Evolutionary conservation across 306 rosid genomes (phyloP), one percentile per base, ranked within the genome.

Genomic region (Notholithocarpus densiflorus): DNA sequence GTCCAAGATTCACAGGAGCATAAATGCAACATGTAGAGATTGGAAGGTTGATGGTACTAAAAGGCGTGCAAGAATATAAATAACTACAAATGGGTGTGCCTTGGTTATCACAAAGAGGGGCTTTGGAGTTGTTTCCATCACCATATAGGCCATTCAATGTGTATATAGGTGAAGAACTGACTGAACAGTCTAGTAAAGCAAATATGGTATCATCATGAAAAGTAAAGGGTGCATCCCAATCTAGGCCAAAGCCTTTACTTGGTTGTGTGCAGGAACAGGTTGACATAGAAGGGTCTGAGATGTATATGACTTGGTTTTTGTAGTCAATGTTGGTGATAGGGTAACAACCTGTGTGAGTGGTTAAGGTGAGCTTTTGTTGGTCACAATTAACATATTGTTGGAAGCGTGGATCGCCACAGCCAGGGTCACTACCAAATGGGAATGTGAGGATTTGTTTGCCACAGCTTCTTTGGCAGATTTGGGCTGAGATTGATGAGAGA

Each of bases 281-380:
- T 20, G 98, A 94, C 90, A 92, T 92, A 81, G 93, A 85, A 53
- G 96, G 94, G 85, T 94, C 97, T 15, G 92, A 84, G 81, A 92
- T 88, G 90, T 89, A 77, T 7, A 94, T 68, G 75, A 87, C 78
- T 81, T 90, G 89, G 61, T 85, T 89, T 2, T 80, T 9, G 72
- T 89, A 92, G 86, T 94, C 98, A 23, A 92, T 88, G 73, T 84
- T 53, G 57, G 88, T 89, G 29, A 94, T 72, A n/a, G 82, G 85
- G 86, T 94, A 94, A 15, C 92, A 85, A 1, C 97, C 97, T 1
- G 91, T 89, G 91, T 92, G 97, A 37, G 92, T 89, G 11, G 91
- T 88, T 87, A 94, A 83, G 57, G 86, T 85, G 37, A 89, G 91
- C 31, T 70, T 88, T 77, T 84, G 81, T 68, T 85, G 86, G 86